Percentiles rank a stretch among this genome's conserved stretches.
These are phyloP conservation scores for Trypanosoma avium DNA, from an alignment of 208 protist genomes.

Conservation along the genomic window DNA sequence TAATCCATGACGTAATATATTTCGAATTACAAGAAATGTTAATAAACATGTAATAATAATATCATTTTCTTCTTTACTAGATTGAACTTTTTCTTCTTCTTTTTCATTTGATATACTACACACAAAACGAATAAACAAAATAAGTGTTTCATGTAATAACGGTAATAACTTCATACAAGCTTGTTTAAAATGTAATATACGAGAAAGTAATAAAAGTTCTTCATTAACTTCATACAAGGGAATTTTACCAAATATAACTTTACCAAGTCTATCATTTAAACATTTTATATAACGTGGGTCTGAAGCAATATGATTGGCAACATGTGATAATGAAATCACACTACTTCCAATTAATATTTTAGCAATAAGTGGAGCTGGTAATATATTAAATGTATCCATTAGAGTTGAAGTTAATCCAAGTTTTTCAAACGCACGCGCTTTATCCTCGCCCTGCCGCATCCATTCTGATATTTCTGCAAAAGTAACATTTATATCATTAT, in stretches of 20 bases:
- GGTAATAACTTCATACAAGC: slow-evolving; percentile 10
- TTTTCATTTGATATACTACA: slow-evolving; percentile 16
- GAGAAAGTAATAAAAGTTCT: slow-evolving; percentile 40
- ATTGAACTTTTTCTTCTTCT: too few relatives aligned
- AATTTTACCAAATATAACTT: slow-evolving; percentile 36
- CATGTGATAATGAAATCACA: slow-evolving; percentile 17
- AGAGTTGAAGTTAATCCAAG: slow-evolving; percentile 39
- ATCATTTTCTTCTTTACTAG: too few relatives aligned
- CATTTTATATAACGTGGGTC: slow-evolving; percentile 35
- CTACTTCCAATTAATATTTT: slow-evolving; percentile 43
- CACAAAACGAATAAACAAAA: slow-evolving; percentile 39
- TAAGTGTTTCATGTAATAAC: slow-evolving; percentile 36
- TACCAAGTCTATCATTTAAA: slow-evolving; percentile 27
- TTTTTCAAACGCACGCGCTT: slow-evolving; percentile 35
- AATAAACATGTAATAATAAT: slow-evolving; percentile 23
- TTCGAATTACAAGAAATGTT: slow-evolving; percentile 41
- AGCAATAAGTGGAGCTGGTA: slow-evolving; percentile 23
- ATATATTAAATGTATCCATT: slow-evolving; percentile 25
- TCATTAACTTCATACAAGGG: slow-evolving; percentile 26
- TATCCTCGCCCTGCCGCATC: slow-evolving; percentile 43
- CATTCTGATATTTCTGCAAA: slow-evolving; percentile 57
- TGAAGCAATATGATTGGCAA: slow-evolving; percentile 25
- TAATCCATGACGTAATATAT: slow-evolving; percentile 28
- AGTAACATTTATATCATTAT: slow-evolving; percentile 30
- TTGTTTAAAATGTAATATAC: slow-evolving; percentile 30